Evolutionary conservation across 2,329 filamentous ascomycete species (phyloP), one percentile per base, ranked within the genome.

Genomic region (Fusarium penzigii): DNA sequence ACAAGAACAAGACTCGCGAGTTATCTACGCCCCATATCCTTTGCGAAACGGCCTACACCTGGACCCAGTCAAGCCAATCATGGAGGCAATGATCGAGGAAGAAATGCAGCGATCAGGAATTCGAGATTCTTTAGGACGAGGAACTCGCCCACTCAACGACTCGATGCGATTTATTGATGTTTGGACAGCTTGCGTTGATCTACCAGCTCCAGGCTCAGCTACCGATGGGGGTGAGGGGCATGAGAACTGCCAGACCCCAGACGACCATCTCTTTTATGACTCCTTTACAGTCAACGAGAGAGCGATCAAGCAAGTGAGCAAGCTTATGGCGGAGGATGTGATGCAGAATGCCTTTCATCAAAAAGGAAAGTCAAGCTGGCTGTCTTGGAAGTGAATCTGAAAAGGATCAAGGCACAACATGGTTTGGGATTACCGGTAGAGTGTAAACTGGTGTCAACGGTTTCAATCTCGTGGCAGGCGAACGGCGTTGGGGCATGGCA

Each of bases 181-280:
- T 2, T 69, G 65, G 66, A 70, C 66, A 44, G 72, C 79, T 1
- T 82, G 79, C 46, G 53, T 74, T 25, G 64, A 65, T 17, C 52
- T 36, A 2, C 46, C 53, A 12, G 61, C 55, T 8, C 47, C 51
- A 17, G 57, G 60, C 38, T 43, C 58, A 12, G 45, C 51, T 2
- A 44, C 61, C 8, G 51, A 62, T 20, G 46, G 49, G 44, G 39
- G 56, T 13, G 48, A 51, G 16, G 40, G 51, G 6, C 20, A 17
- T 7, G 42, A 42, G 16, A 54, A 62, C 25, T 84, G 81, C 59
- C 65, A 72, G 3, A 61, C 65, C 3, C 77, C 77, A 2, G 67
- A 76, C 13, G 69, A 76, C 12, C 77, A 80, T 53, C 68, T 85
- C 3, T 84, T 82, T 63, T 78, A 76, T 65, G 78, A 80, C 44